phyloP scores from a whole-genome alignment of 2,329 filamentous ascomycete genomes.

The Fusarium sp. region DNA sequence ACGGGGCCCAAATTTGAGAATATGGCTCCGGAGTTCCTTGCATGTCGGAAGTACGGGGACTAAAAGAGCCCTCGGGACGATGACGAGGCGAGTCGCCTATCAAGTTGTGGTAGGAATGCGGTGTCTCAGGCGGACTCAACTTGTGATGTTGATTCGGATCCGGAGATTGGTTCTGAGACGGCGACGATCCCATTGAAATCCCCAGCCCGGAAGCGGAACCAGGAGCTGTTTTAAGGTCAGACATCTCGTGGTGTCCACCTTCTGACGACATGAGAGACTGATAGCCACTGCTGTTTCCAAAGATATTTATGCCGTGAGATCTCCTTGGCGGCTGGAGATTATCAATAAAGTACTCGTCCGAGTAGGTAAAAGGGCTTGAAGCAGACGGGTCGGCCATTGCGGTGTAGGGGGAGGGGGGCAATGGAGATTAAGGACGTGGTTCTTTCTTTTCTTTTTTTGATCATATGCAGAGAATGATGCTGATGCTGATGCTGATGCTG shows the following conservation, averaged over 20 bases:
- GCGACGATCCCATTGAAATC: conserved; percentile 25
- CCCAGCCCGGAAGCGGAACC: conserved; percentile 31
- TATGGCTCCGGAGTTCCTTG: conserved; percentile 30
- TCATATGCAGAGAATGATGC: conserved; percentile 3
- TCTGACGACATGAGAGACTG: conserved; percentile 34
- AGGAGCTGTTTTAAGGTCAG: conserved; percentile 21
- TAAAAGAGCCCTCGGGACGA: conserved; percentile 19
- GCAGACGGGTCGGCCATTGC: conserved; percentile 31
- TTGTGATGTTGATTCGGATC: conserved; percentile 22
- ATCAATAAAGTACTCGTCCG: conserved; percentile 13
- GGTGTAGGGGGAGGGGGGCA: background rate
- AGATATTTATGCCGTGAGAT: conserved; percentile 31
- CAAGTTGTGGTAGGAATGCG: conserved; percentile 36
- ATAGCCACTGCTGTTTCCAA: conserved; percentile 39
- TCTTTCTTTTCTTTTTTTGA: background rate
- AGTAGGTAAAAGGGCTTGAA: conserved; percentile 16
- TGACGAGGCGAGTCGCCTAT: conserved; percentile 21
- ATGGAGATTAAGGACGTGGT: background rate
- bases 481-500: background rate
- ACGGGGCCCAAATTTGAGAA: conserved; percentile 39
- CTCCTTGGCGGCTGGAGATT: conserved; percentile 12
- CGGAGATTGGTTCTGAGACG: conserved; percentile 9
- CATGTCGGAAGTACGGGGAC: conserved; percentile 12
- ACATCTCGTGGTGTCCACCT: conserved; percentile 34
- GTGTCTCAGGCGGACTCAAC: conserved; percentile 37